A percentile compares a stretch with the other conserved stretches of the same genome.
These are phyloP conservation scores for Shiraia bambusicola DNA, from an alignment of 2,329 filamentous ascomycete genomes.

Conservation along the genomic window DNA sequence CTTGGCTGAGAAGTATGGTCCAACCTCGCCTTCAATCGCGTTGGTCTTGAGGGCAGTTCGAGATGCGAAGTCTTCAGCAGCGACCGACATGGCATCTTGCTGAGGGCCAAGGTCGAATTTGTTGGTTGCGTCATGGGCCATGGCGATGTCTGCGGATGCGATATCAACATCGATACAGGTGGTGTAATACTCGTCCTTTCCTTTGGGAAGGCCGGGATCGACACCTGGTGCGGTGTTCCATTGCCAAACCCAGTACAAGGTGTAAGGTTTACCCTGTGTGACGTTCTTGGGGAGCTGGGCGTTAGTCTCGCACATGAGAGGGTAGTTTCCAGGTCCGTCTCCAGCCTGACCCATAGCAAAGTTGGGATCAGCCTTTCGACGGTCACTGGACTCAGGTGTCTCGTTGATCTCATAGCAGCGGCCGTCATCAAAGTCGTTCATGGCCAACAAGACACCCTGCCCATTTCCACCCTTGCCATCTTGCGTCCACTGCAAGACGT, in stretches of 20 bases:
- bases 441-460: slow-evolving; percentile 73
- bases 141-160: slow-evolving; percentile 29
- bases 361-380: slow-evolving; percentile 60
- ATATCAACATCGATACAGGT: slow-evolving; percentile 59
- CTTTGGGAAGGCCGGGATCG: slow-evolving; percentile 45
- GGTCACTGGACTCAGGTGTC: slow-evolving; percentile 56
- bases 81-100: slow-evolving; percentile 46
- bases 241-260: slow-evolving; percentile 96
- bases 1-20: slow-evolving; percentile 23
- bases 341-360: slow-evolving; percentile 52
- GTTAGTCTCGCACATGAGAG: slow-evolving; percentile 79
- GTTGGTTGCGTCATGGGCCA: slow-evolving; percentile 16
- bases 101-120: slow-evolving; percentile 35
- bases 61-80: slow-evolving; percentile 43
- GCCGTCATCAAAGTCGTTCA: slow-evolving; percentile 83
- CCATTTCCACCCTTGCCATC: slow-evolving; percentile 80
- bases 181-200: slow-evolving; percentile 60
- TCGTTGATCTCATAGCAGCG: slow-evolving; percentile 82
- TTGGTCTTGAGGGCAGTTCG: slow-evolving; percentile 45
- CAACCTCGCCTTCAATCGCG: slow-evolving; percentile 29
- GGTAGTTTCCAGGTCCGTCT: slow-evolving; percentile 43
- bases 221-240: slow-evolving; percentile 57
- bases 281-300: slow-evolving; percentile 71
- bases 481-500: slow-evolving; percentile 77
- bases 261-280: slow-evolving; percentile 66